These are phyloP conservation scores for Phytophthora foliorum DNA, from an alignment of 352 stramenopile species.

Conservation along the genomic window DNA sequence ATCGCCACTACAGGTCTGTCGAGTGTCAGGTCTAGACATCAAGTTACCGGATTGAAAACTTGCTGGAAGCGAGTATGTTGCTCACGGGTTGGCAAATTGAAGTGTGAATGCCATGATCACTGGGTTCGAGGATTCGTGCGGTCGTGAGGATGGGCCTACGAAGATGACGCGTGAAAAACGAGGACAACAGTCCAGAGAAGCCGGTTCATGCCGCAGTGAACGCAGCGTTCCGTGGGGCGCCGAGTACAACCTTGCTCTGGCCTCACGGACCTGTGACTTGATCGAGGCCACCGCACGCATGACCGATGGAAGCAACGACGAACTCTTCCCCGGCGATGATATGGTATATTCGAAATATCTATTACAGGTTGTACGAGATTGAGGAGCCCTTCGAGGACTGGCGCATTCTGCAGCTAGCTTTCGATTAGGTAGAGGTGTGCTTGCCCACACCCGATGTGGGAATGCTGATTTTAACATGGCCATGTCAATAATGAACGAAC, in stretches of 20 bases:
- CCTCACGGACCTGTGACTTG: no score
- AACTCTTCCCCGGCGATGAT: background rate
- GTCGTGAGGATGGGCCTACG: conserved; percentile 12
- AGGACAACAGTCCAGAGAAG: conserved; percentile 32
- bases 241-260: background rate
- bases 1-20: conserved; percentile 11
- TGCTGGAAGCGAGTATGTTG: conserved; percentile 5
- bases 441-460: no score
- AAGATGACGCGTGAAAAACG: conserved; percentile 16
- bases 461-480: no score
- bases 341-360: background rate
- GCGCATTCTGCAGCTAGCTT: no score
- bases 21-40: background rate
- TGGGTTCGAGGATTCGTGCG: conserved; percentile 6
- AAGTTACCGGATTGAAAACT: background rate
- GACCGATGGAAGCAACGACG: conserved; percentile 13
- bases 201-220: conserved; percentile 6
- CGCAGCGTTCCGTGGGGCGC: conserved; percentile 7
- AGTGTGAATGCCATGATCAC: conserved; percentile 2
- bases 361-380: no score
- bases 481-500: no score
- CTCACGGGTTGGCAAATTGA: conserved; percentile 13
- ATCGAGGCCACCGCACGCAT: background rate
- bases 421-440: no score
- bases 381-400: no score